A percentile compares a stretch with the other conserved stretches of the same genome.
Conservation (phyloP, 306 rosid species). For the Astragalus membranaceus region DNA sequence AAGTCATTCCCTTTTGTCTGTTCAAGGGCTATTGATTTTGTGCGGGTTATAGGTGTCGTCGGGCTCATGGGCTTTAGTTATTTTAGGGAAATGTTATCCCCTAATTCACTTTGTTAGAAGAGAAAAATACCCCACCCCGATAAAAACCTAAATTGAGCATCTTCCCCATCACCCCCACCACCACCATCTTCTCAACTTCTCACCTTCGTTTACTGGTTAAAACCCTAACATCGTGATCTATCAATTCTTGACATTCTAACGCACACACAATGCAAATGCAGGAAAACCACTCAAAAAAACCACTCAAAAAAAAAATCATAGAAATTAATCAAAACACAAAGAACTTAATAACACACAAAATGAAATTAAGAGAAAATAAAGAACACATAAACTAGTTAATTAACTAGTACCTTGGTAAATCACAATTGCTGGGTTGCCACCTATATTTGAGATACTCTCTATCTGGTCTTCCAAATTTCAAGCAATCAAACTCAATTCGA, state of each 20-base stretch:
- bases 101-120: no score
- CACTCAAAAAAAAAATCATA: not conserved
- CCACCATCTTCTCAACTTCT: no score
- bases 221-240: no score
- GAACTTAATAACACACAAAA: not conserved
- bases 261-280: not conserved
- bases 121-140: no score
- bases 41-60: no score
- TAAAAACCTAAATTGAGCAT: no score
- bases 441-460: conserved; percentile 40
- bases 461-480: conserved; percentile 49
- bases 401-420: conserved; percentile 46
- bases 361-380: not conserved
- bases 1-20: not conserved
- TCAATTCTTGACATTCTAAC: no score
- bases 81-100: no score
- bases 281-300: not conserved
- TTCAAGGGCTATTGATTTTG: not conserved
- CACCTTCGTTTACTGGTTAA: no score
- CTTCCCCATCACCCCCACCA: no score
- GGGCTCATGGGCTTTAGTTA: not conserved
- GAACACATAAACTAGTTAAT: not conserved
- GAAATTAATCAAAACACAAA: not conserved
- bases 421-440: conserved; percentile 59
- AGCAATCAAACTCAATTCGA: conserved; percentile 46